Evolutionary conservation across 768 basidiomycete genomes (phyloP), one percentile per base, ranked within the genome.

Genomic region (Russula foetens): DNA sequence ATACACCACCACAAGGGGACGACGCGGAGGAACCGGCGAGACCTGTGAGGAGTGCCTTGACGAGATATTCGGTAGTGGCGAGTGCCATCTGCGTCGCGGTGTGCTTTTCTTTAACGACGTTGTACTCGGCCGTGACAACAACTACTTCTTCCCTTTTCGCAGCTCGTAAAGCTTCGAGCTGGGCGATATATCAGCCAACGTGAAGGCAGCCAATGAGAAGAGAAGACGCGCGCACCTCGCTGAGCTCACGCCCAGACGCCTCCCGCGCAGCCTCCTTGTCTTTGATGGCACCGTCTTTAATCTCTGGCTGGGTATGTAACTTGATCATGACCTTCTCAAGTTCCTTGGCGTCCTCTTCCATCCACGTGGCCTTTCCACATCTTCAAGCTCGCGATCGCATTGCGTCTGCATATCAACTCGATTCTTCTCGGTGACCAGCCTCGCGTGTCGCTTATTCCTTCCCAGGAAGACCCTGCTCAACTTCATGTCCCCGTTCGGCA

Each of bases 1-100:
- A 98, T 3, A 54, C 60, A 0, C 97, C 97, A 2, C 94, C 92
- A 9, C 89, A 86, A 12, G 84, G 82, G 43, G 84, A 84, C 59
- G 82, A 83, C 29, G 78, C 51, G 73, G 53, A 80, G 79, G 43
- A 76, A 79, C 4, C 87, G 1, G 93, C 85, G 11, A 98, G 83
- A 47, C 97, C 97, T 0, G 96, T 98, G 49, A 96, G 79, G 21
- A 98, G 84, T 0, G 92, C 92, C 71, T 98, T 95, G 0, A 98
- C 79, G 21, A 98, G 86, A 67, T 94, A 92, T 72, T 98, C 95
- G 17, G 86, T 81, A 21, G 83, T 88, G 15, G 80, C 71, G 11
- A 96, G 79, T 29, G 84, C 80, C 5, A 79, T 75, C 58, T 84
- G 78, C 2, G 84, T 77, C 0, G 77, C 71, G 46, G 80, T 81